Percentiles rank a stretch among this genome's conserved stretches.
These are phyloP conservation scores for Allantophomopsis lycopodina DNA, from an alignment of 2,329 filamentous ascomycete species.

Conservation along the genomic window DNA sequence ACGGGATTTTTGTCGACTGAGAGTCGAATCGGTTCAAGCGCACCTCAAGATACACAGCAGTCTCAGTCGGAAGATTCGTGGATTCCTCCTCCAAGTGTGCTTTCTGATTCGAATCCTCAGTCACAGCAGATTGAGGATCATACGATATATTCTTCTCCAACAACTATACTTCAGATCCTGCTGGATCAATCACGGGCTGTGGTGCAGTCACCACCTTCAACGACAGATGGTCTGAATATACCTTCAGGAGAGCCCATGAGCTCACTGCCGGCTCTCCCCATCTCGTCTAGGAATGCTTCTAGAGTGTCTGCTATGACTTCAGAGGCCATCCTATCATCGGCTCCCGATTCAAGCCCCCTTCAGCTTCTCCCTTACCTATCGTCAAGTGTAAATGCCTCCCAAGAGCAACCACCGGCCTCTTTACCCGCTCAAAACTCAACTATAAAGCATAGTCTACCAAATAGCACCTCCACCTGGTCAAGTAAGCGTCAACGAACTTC, in stretches of 20 bases:
- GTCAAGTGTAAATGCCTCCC: background rate
- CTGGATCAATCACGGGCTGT: conserved; percentile 14
- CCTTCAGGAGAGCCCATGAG: too few relatives aligned
- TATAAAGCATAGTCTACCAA: background rate
- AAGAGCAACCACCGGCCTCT: conserved; percentile 8
- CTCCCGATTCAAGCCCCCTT: background rate
- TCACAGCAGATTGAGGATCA: conserved; percentile 20
- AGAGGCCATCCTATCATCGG: too few relatives aligned
- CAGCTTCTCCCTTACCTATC: background rate
- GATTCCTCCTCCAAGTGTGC: conserved; percentile 31
- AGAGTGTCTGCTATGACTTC: too few relatives aligned
- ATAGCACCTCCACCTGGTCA: too few relatives aligned
- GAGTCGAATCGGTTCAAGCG: background rate
- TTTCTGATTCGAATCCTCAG: conserved; percentile 35
- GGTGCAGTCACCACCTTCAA: too few relatives aligned
- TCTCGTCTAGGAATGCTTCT: too few relatives aligned
- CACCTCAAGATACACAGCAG: conserved; percentile 1
- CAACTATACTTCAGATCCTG: conserved; percentile 33
- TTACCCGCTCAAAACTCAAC: conserved; percentile 5
- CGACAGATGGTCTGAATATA: too few relatives aligned
- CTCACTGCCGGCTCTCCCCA: too few relatives aligned
- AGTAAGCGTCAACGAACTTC: too few relatives aligned
- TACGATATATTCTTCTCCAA: conserved; percentile 30
- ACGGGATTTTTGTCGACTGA: conserved; percentile 2
- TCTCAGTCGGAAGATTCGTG: conserved; percentile 17